A percentile compares a stretch with the other conserved stretches of the same genome.
Evolutionary conservation across 2,329 filamentous ascomycete species (phyloP).

Genomic region (Stenocarpella maydis): DNA sequence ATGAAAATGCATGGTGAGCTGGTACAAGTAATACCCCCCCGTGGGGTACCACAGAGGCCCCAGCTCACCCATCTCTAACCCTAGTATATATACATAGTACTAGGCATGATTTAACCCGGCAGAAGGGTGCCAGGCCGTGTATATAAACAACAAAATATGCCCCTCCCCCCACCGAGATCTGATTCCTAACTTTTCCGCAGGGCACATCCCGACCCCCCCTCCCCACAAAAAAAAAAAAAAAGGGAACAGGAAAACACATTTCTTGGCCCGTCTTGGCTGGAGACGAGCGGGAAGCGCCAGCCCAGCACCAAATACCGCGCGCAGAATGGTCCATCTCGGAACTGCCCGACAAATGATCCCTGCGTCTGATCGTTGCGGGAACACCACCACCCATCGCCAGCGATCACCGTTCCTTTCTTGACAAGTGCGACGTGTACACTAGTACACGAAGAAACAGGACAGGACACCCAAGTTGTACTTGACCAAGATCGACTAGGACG

Average conservation of each 20-base stretch:
- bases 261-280: slow-evolving; percentile 18
- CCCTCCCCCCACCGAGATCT: not conserved
- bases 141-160: too few species aligned
- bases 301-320: not conserved
- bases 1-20: too few species aligned
- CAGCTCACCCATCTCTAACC: too few species aligned
- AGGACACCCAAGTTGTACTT: too few species aligned
- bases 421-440: too few species aligned
- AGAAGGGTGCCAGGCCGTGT: not conserved
- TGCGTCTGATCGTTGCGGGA: not conserved
- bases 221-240: too few species aligned
- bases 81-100: too few species aligned
- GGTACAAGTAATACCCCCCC: too few species aligned
- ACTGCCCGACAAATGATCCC: not conserved
- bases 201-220: too few species aligned
- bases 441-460: not conserved
- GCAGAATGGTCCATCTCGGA: not conserved
- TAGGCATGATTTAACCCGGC: too few species aligned
- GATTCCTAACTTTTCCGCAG: not conserved
- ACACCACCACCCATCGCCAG: not conserved
- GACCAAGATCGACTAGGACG: too few species aligned
- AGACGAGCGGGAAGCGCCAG: not conserved
- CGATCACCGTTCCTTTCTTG: not conserved
- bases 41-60: too few species aligned
- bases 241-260: not conserved